Evolutionary conservation across 257 asterid genomes (phyloP).

Genomic region (Solanum peruvianum): DNA sequence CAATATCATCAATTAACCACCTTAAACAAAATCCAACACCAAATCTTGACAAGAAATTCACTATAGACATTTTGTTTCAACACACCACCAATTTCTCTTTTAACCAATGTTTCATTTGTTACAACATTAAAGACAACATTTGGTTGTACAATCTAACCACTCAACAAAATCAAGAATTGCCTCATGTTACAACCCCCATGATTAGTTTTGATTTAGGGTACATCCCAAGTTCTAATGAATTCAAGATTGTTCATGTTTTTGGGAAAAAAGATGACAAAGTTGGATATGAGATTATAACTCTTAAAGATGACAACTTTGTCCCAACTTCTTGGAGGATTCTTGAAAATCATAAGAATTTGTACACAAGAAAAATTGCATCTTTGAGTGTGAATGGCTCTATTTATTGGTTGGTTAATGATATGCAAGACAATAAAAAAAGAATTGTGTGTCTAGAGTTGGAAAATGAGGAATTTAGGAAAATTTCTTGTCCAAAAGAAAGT

Average conservation of each 20-base stretch:
- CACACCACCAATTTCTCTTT: neutral
- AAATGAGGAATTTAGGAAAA: neutral
- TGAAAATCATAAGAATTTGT: neutral
- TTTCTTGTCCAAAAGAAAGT: neutral
- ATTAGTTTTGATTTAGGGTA: neutral
- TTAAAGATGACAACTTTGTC: neutral
- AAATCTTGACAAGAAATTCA: neutral
- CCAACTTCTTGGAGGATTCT: neutral
- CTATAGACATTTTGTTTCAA: neutral
- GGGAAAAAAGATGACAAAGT: neutral
- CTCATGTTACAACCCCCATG: neutral
- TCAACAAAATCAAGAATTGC: neutral
- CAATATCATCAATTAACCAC: neutral
- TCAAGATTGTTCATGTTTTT: neutral
- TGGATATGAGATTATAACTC: neutral
- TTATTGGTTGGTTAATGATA: neutral
- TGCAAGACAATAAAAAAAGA: neutral
- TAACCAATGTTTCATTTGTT: neutral
- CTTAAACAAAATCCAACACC: neutral
- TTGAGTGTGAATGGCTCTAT: neutral
- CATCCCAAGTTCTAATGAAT: neutral
- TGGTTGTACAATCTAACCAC: neutral
- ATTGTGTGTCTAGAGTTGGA: neutral
- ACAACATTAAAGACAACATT: neutral
- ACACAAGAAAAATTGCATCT: neutral